Conservation (phyloP, 2,329 filamentous ascomycete species). For the Lasiodiplodia sp. region DNA sequence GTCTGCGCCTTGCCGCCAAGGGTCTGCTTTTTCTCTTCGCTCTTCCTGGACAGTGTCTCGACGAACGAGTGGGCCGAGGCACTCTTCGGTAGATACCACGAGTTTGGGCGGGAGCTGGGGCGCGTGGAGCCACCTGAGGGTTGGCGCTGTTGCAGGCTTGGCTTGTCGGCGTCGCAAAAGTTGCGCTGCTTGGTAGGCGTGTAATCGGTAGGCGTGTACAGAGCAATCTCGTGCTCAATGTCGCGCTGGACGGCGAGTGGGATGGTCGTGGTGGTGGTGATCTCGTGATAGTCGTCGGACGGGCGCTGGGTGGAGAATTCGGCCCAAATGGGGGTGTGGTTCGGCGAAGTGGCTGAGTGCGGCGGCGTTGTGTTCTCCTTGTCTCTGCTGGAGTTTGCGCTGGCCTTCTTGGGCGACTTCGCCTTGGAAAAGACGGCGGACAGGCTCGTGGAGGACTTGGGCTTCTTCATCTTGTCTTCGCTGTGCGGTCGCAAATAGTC, state of each 20-base stretch:
- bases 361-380: constrained; percentile 83
- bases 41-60: constrained; percentile 50
- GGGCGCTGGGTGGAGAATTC: constrained; percentile 65
- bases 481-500: constrained; percentile 16
- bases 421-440: constrained; percentile 76
- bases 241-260: constrained; percentile 54
- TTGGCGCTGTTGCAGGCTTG: constrained; percentile 42
- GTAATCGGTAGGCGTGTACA: constrained; percentile 67
- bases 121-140: constrained; percentile 26
- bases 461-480: constrained; percentile 66
- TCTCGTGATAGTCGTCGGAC: constrained; percentile 37
- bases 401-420: constrained; percentile 71
- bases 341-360: constrained; percentile 50
- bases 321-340: constrained; percentile 78
- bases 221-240: constrained; percentile 62
- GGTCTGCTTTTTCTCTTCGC: constrained; percentile 40
- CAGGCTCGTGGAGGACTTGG: constrained; percentile 85
- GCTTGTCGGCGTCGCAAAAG: constrained; percentile 62
- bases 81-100: constrained; percentile 54
- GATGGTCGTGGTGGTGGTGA: constrained; percentile 50
- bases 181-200: constrained; percentile 68
- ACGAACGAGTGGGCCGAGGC: constrained; percentile 50
- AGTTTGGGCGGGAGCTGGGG: constrained; percentile 58
- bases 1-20: constrained; percentile 26
- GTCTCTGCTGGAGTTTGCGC: constrained; percentile 67